Base-by-base conservation (phyloP, 305 asterid genomes). In the Andrographis paniculata region DNA sequence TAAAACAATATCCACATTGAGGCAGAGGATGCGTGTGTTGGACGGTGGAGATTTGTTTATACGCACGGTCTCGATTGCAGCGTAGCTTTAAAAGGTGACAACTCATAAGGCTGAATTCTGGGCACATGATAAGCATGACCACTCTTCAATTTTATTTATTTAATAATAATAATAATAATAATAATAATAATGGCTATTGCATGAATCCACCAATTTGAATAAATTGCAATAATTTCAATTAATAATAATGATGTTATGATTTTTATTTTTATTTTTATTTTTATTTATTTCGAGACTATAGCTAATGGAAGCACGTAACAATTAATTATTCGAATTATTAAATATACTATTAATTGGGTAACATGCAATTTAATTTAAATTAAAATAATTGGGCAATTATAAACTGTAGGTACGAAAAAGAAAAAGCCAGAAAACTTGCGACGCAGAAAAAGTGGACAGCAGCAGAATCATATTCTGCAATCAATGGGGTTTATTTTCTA, bases 21-120 rank as follows among this genome's bases (percentile, higher is more conserved):
- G 30, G 31, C 43, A 44, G 22, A 42, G 33, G 55, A 59, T 41
- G 50, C 75, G 75, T 68, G 28, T 68, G 75, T 72, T 65, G 64
- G 57, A 68, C 75, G 74, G 68, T 35, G 62, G 53, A 47, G 40
- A 50, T 55, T 45, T 66, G 39, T 59, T 37, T 37, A 12, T 37
- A 42, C 45, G 23, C 50, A 49, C 50, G 69, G 44, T 61, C 64
- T 67, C 62, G 72, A 55, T 67, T 27, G 20, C 45, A 56, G 53
- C 63, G 56, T 10, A 24, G 55, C 42, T 43, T 61, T 53, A 28
- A 61, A 53, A 43, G 53, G 49, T 50, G 66, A 64, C 72, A 31
- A 31, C 12, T 31, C 37, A 3, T 31, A 5, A 31, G 37, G 37
- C 8, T 31, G 37, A 31, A 31, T 24, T 24, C 37, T 31, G 37